Evolutionary conservation across 192 early-diverging fungal genomes (phyloP), one percentile per base, ranked within the genome.

Genomic region (Podila epicladia): DNA sequence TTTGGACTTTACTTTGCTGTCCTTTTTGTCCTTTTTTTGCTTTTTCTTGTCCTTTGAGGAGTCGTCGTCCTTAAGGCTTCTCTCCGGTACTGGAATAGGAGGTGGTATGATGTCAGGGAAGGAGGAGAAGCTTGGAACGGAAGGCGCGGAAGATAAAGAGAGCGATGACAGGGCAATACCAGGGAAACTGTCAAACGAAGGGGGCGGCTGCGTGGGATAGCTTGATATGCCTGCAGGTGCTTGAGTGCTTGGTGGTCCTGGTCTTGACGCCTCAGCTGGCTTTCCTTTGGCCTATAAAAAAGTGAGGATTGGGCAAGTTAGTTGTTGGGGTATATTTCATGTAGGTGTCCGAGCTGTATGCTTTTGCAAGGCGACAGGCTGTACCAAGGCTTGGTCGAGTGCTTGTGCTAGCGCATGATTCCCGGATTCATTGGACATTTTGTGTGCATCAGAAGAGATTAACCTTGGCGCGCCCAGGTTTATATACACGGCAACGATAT

Each of bases 121-220:
- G 31, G 74, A 77, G 9, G 74, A 65, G 20, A 69, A 80, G 15
- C 62, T 58, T 5, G 71, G 71, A 24, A 67, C 45, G 31, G 70
- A 11, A 41, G 58, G 20, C 41, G 75, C 13, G 22, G 45, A 28
- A 24, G 66, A 13, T 41, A 51, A 24, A 9, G n/a, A 26, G 5
- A 31, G 53, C 61, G 11, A 29, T 2, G 71, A 26, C 2, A 62
- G 33, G 11, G 69, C 4, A 19, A 73, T 28, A 45, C 66, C 84
- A 35, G 70, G 77, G 26, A 73, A 80, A 33, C 77, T 73, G 51
- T 80, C 77, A 15, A 80, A 80, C 8, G 72, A 71, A 28, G 83
- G 74, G 28, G 77, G 82, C 4, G 70, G 57, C 32, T 71, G 64
- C 22, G 63, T 55, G 20, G 53, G 41, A 17, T 45, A 45, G 41